phyloP scores from a whole-genome alignment of 495 filamentous ascomycete genomes.

The Trichoderma orchidacearum region DNA sequence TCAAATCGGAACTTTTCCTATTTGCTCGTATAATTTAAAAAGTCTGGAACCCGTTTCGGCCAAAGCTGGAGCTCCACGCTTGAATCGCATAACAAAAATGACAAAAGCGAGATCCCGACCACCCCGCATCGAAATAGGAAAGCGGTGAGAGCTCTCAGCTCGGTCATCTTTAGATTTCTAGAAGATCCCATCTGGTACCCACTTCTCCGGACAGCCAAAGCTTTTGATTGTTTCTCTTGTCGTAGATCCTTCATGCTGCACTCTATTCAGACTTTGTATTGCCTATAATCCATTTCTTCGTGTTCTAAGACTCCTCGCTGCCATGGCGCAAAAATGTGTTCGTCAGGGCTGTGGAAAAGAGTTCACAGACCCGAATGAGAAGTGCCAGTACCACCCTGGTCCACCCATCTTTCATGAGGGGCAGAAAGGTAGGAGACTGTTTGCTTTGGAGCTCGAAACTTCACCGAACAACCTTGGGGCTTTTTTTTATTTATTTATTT shows the following conservation, averaged over 20 bases:
- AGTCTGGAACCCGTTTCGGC: too few relatives aligned
- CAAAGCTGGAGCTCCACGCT: neutral
- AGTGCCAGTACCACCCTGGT: conserved; percentile 85
- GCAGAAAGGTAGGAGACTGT: conserved; percentile 76
- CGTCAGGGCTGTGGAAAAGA: conserved; percentile 90
- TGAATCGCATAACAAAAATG: neutral
- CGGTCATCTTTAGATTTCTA: conserved; percentile 2
- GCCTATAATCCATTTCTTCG: neutral
- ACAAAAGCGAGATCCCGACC: neutral
- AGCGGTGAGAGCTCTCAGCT: conserved; percentile 1
- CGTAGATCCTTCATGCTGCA: neutral
- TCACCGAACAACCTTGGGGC: neutral
- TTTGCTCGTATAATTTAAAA: too few relatives aligned
- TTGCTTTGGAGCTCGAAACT: conserved; percentile 6
- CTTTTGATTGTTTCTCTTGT: neutral
- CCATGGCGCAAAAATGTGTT: conserved; percentile 83
- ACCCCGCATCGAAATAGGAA: conserved; percentile 1
- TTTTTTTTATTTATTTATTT: neutral
- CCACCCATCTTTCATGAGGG: conserved; percentile 96
- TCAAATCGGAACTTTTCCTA: too few relatives aligned
- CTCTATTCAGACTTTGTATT: neutral
- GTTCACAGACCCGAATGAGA: conserved; percentile 71
- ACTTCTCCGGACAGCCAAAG: neutral
- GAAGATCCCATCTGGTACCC: conserved; percentile 2
- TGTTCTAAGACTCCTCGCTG: neutral